Evolutionary conservation across 106 monocot genomes (phyloP), one percentile per base, ranked within the genome.

Genomic region (Dendrobium nobile): DNA sequence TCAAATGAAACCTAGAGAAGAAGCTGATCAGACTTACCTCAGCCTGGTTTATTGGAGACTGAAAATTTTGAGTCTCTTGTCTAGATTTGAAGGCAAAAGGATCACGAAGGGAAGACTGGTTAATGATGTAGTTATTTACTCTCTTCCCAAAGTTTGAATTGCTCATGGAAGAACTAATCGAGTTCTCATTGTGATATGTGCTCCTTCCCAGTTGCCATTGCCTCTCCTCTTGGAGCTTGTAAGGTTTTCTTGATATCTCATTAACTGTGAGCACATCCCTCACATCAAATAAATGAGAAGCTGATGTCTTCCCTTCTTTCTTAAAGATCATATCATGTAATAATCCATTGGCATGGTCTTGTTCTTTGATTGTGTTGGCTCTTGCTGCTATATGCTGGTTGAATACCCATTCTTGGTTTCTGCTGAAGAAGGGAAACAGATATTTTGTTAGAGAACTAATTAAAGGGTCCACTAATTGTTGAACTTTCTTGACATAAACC

Each of bases 391-490:
- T 81, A 58, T 85, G 83, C 40, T 86, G 84, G 41, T 82, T 83
- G 82, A 89, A 86, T 28, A 80, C 84, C 86, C 87, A 92, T 37
- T 92, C 87, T 56, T 86, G 87, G 15, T 82, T 80, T 41, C 92
- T 84, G 28, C 54, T 86, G 37, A 22, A 33, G 37, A 20, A 54
- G 7, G 20, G 26, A 47, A 58, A 44, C 13, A 76, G 0, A 47
- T 4, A 26, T 51, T 76, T 4, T 3, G 2, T 37, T 51, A 13
- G 15, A 51, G 51, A 51, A 15, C 51, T 51, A 51, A 51, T 2
- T 51, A 51, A 37, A 37, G 37, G 37, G 37, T 37, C 37, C 37
- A 37, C 3, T 37, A 37, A 37, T 37, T 37, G 37, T 37, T 3
- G 37, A 37, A 37, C 37, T 37, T 37, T 37, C 37, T 3, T 37